A percentile compares a stretch with the other conserved stretches of the same genome.
phyloP scores from a whole-genome alignment of 768 basidiomycete species.

The Lentinula detonsa region DNA sequence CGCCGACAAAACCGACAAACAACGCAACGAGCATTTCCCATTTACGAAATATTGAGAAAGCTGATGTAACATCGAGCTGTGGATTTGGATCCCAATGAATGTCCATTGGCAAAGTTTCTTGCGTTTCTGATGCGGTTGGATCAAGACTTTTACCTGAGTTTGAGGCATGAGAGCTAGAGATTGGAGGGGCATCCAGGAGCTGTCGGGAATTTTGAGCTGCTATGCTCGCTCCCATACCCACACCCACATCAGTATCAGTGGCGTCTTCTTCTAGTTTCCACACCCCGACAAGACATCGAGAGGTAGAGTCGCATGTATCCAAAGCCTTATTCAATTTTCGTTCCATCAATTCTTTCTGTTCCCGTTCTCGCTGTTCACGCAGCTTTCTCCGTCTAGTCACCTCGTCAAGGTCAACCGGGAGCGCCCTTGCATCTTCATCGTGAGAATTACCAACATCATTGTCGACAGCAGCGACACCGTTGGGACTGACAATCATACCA shows the following conservation, averaged over 20 bases:
- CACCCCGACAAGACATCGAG: constrained; percentile 58
- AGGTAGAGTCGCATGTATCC: constrained; percentile 3
- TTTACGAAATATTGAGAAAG: not conserved
- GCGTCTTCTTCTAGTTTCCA: constrained; percentile 45
- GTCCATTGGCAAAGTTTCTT: not conserved
- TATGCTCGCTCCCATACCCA: not conserved
- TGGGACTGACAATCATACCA: constrained; percentile 3
- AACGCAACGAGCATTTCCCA: constrained; percentile 1
- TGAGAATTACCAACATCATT: not conserved
- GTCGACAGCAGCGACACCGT: not conserved
- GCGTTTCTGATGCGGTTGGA: not conserved
- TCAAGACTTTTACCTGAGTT: not conserved
- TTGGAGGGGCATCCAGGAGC: not conserved
- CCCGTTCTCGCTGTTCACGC: constrained; percentile 25
- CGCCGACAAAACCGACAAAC: not conserved
- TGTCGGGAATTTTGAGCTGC: not conserved
- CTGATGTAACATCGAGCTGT: not conserved
- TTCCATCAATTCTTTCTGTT: constrained; percentile 12
- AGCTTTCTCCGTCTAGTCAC: constrained; percentile 39
- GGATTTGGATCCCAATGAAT: not conserved
- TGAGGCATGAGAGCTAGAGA: not conserved
- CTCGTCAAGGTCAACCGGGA: constrained; percentile 36
- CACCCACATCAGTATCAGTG: not conserved
- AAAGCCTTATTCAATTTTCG: not conserved
- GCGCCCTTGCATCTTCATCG: constrained; percentile 17